Base-by-base conservation (phyloP, 306 rosid genomes). In the Malus sylvestris region DNA sequence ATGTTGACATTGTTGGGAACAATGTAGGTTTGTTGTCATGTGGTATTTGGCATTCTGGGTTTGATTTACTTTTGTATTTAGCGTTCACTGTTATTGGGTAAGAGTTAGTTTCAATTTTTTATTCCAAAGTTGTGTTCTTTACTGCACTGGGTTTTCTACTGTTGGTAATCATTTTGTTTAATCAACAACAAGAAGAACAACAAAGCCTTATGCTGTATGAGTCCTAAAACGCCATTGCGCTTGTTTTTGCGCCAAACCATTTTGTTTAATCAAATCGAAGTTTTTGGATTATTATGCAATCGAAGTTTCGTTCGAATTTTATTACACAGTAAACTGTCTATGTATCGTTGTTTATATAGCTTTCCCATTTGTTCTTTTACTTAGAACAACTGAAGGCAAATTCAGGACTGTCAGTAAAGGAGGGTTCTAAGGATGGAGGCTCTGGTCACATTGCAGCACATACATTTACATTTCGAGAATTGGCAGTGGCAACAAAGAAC, bases 361-460 rank as follows among this genome's bases (percentile, higher is more conserved):
- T 23, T 44, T 18, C 23, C 11, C 30, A 13, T 49, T 77, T 33
- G 1, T 51, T 23, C 67, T 23, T 53, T 74, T 71, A 61, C 32
- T 42, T 53, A 81, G 90, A 84, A 57, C 74, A 79, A 78, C 59
- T 76, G 55, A 84, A 68, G 73, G 82, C 49, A 32, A 79, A 82
- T 40, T 67, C 72, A 0, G 63, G 80, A 25, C 38, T 68, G 23
- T 62, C 72, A 71, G 81, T 65, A 45, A 81, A 83, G 69, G 62
- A 32, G 55, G 55, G 8, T 70, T 23, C 73, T 8, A 82, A 70
- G 68, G 87, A 78, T 55, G 80, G 74, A 62, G 72, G 75, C 29
- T 79, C 86, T 27, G 81, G 80, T 79, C 84, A 82, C 72, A 87
- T 87, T 87, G 83, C 86, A 76, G 90, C 86, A 73, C 88, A 84